phyloP scores from a whole-genome alignment of 2,329 filamentous ascomycete genomes.

The Alternaria novae-zelandiae region DNA sequence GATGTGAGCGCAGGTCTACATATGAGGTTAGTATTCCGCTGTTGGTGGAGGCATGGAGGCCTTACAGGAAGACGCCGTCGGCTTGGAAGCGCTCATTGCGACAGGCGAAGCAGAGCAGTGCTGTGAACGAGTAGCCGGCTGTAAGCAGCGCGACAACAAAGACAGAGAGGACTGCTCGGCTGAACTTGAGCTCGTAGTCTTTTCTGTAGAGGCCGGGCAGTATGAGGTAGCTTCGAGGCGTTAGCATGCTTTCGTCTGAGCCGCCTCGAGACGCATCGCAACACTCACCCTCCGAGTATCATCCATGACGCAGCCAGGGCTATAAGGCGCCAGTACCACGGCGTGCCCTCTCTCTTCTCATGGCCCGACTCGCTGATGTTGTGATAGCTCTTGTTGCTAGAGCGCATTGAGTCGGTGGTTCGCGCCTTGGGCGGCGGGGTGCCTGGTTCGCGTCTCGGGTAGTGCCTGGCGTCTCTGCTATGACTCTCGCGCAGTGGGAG shows the following conservation, averaged over 20 bases:
- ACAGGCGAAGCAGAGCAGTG: conserved; percentile 56
- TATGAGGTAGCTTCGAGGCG: conserved; percentile 53
- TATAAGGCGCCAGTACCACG: conserved; percentile 58
- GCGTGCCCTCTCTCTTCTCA: conserved; percentile 28
- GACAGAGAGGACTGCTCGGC: conserved; percentile 50
- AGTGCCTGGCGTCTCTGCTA: conserved; percentile 14
- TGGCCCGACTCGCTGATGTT: conserved; percentile 32
- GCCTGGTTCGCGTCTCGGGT: conserved; percentile 28
- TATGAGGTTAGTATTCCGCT: conserved; percentile 18
- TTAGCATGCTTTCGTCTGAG: conserved; percentile 17
- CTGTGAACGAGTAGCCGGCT: conserved; percentile 57
- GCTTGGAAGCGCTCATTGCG: conserved; percentile 55
- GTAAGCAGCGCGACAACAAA: conserved; percentile 56
- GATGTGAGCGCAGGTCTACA: conserved; percentile 51
- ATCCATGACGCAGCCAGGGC: conserved; percentile 54
- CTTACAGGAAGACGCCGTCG: conserved; percentile 56
- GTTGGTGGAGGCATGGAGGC: not conserved
- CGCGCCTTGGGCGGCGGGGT: conserved; percentile 25
- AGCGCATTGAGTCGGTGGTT: conserved; percentile 38
- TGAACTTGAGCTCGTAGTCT: conserved; percentile 48
- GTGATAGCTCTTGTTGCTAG: conserved; percentile 38
- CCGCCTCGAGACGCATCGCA: not conserved
- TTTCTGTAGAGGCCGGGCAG: conserved; percentile 56
- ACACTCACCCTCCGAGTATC: conserved; percentile 56
- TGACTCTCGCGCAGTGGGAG: conserved; percentile 19